Percentiles rank a stretch among this genome's conserved stretches.
These are phyloP conservation scores for Globisporangium lucens DNA, from an alignment of 352 stramenopile species.

Conservation along the genomic window DNA sequence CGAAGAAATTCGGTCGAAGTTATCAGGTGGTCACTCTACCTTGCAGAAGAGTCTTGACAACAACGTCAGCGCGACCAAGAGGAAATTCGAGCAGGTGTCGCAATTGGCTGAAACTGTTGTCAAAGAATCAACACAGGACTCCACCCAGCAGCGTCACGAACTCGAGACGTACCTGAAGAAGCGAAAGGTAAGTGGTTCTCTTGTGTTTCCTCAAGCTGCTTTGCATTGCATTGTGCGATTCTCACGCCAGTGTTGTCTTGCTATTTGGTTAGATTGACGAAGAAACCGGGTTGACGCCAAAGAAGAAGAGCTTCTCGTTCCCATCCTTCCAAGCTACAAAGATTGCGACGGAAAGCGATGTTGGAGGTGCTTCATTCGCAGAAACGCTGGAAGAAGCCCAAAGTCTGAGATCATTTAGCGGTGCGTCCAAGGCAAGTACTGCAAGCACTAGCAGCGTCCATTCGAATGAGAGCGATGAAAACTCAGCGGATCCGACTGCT, in stretches of 20 bases:
- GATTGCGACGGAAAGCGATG: constrained; percentile 3
- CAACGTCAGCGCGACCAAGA: constrained; percentile 31
- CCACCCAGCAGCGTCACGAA: constrained; percentile 30
- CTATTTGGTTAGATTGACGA: constrained; percentile 25
- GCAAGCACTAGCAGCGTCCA: constrained; percentile 19
- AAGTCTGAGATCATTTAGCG: constrained; percentile 5
- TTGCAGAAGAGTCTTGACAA: constrained; percentile 29
- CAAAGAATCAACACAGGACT: constrained; percentile 24
- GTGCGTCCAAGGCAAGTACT: constrained; percentile 16
- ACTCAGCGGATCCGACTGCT: not conserved
- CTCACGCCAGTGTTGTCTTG: not conserved
- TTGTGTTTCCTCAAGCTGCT: not conserved
- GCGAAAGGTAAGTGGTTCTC: constrained; percentile 29
- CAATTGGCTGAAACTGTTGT: constrained; percentile 26
- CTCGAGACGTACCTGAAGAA: constrained; percentile 52
- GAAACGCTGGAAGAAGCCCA: constrained; percentile 2
- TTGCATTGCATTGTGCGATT: not conserved
- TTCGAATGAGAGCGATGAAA: constrained; percentile 17
- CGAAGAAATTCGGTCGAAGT: constrained; percentile 23
- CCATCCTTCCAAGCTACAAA: constrained; percentile 43
- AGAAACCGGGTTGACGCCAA: constrained; percentile 38
- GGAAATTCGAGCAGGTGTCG: constrained; percentile 25
- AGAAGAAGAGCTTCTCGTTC: constrained; percentile 38
- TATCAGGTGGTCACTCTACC: constrained; percentile 24
- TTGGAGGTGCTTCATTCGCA: not conserved